Conservation (phyloP, 768 basidiomycete species). For the Obba rivulosa region DNA sequence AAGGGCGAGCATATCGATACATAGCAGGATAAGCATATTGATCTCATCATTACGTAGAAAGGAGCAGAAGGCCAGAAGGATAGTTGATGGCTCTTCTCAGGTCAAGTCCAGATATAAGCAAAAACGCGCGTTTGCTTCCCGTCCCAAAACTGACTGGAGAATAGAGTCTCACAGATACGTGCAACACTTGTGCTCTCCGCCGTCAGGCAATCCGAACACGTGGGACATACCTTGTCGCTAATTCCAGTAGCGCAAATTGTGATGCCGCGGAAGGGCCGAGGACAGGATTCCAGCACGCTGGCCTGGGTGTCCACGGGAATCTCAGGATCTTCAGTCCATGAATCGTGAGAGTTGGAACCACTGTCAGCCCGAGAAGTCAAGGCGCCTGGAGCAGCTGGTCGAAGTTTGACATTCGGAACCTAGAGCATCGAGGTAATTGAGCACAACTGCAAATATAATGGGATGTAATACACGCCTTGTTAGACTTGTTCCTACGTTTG, state of each 20-base stretch:
- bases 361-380: conserved; percentile 1
- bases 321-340: neutral
- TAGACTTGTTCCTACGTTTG: conserved; percentile 53
- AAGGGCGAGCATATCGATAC: neutral
- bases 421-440: conserved; percentile 19
- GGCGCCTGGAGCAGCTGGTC: conserved; percentile 40
- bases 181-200: too few relatives aligned
- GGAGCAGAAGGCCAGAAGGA: too few relatives aligned
- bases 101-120: too few relatives aligned
- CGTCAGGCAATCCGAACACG: too few relatives aligned
- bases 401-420: conserved; percentile 82
- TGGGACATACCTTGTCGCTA: conserved; percentile 61
- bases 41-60: too few relatives aligned
- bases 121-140: too few relatives aligned
- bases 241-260: conserved; percentile 73
- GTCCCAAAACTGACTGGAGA: too few relatives aligned
- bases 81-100: too few relatives aligned
- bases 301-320: neutral
- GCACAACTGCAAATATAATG: neutral
- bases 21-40: too few relatives aligned
- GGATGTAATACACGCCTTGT: conserved; percentile 38
- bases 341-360: neutral
- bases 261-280: conserved; percentile 62
- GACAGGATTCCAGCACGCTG: conserved; percentile 30
- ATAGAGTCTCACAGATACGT: too few relatives aligned